Evolutionary conservation across 345 rosid species (phyloP).

Genomic region (Gossypium arboreum): DNA sequence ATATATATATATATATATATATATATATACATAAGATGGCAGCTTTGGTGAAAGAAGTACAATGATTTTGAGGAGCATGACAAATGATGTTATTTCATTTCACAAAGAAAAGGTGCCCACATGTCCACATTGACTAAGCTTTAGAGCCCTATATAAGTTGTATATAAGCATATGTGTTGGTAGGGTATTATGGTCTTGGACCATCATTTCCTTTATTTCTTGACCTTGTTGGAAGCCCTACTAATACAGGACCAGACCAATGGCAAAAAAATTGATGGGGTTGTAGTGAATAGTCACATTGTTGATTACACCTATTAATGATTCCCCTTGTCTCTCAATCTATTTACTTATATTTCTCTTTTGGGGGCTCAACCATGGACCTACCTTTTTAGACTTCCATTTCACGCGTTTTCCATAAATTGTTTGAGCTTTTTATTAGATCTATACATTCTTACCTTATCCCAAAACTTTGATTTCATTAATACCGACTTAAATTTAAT

Average conservation of each 20-base stretch:
- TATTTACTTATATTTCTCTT: neutral
- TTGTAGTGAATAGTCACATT: constrained; percentile 14
- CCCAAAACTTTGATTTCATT: no score
- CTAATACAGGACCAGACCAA: constrained; percentile 7
- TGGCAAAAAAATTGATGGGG: neutral
- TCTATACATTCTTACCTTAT: no score
- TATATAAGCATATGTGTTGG: neutral
- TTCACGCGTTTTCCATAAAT: neutral
- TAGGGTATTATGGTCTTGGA: neutral
- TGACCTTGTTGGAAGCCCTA: neutral
- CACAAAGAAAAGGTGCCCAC: neutral
- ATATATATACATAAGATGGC: neutral
- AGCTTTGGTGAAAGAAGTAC: constrained; percentile 25
- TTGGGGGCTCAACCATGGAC: neutral
- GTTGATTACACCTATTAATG: neutral
- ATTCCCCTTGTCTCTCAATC: constrained; percentile 12
- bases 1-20: no score
- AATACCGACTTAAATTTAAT: no score
- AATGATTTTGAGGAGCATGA: constrained; percentile 19
- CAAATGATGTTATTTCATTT: constrained; percentile 8
- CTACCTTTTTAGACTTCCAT: neutral
- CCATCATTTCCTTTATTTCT: neutral
- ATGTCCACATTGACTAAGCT: constrained; percentile 9
- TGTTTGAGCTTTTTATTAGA: neutral
- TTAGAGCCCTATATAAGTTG: neutral